These are phyloP conservation scores for Hibiscus trionum DNA, from an alignment of 345 rosid species.

Conservation along the genomic window DNA sequence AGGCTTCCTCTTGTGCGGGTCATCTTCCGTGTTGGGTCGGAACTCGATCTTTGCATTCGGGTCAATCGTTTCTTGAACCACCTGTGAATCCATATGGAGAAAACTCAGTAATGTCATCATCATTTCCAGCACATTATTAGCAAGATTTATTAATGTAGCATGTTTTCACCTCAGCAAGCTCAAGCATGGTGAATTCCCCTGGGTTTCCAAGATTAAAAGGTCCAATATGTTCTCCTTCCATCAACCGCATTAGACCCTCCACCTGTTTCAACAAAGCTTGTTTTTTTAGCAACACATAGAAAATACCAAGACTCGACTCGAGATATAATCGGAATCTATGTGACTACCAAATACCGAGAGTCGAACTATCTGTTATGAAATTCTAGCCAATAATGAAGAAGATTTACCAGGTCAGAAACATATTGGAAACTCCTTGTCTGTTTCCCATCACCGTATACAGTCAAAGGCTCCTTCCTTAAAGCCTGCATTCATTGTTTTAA, in stretches of 20 bases:
- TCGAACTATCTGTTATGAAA: too few relatives aligned
- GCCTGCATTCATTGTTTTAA: slow-evolving; percentile 43
- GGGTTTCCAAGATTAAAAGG: slow-evolving; percentile 98
- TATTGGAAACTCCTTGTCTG: slow-evolving; percentile 98
- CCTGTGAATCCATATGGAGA: slow-evolving; percentile 26
- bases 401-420: slow-evolving; percentile 77
- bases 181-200: slow-evolving; percentile 98
- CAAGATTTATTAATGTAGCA: not conserved
- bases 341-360: too few relatives aligned
- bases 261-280: slow-evolving; percentile 36
- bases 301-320: too few relatives aligned
- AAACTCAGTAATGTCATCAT: not conserved
- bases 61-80: slow-evolving; percentile 93
- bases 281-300: not conserved
- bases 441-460: slow-evolving; percentile 97
- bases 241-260: slow-evolving; percentile 92
- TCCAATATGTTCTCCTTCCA: slow-evolving; percentile 99
- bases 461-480: slow-evolving; percentile 86
- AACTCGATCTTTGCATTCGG: slow-evolving; percentile 91
- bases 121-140: not conserved
- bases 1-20: slow-evolving; percentile 99
- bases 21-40: slow-evolving; percentile 88
- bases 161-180: slow-evolving; percentile 70
- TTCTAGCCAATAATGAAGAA: too few relatives aligned
- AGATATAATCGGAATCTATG: too few relatives aligned